Evolutionary conservation across 1,139 yeast genomes (phyloP), one percentile per base, ranked within the genome.

Genomic region (Yamadazyma dushanensis): DNA sequence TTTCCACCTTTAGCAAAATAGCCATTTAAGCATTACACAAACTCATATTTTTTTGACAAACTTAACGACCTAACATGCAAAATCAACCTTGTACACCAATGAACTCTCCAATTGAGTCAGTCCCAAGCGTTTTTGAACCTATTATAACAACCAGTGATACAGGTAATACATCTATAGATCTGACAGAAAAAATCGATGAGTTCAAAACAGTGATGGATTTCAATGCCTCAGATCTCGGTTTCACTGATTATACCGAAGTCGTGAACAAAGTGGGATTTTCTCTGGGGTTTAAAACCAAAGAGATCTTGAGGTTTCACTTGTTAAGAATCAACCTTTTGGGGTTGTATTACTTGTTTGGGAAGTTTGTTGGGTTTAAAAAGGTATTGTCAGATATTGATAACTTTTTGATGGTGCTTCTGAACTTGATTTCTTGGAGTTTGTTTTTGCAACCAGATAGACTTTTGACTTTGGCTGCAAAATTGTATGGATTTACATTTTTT

Each of bases 271-370:
- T 25, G 4, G 27, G 18, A 8, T 15, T 5, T 6, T 10, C 16
- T 3, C 10, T 3, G 17, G 46, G 43, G 8, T 34, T 47, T n/a
- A 38, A 46, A 8, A 57, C 63, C 7, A 37, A 36, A n/a, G 50
- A 46, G 15, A 20, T 58, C 2, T 41, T 58, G 18, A 44, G 41
- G 27, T 45, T 46, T 13, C 63, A 59, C 40, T 10, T 56, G 1
- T 36, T 36, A 13, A 41, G 57, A 22, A 36, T 57, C 9, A 13
- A 43, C 9, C 41, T 55, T 28, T 33, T 46, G 14, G 8, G 31
- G n/a, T 3, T 38, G 8, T 39, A 36, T 15, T 28, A 25, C 20
- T 2, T 28, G 7, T 26, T 29, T 5, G 22, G 19, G 21, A 17
- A 30, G 17, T 22, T 19, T 7, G 7, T 26, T 8, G 6, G 17